Base-by-base conservation (phyloP, 2,329 filamentous ascomycete species). In the Diplodia scrobiculata region DNA sequence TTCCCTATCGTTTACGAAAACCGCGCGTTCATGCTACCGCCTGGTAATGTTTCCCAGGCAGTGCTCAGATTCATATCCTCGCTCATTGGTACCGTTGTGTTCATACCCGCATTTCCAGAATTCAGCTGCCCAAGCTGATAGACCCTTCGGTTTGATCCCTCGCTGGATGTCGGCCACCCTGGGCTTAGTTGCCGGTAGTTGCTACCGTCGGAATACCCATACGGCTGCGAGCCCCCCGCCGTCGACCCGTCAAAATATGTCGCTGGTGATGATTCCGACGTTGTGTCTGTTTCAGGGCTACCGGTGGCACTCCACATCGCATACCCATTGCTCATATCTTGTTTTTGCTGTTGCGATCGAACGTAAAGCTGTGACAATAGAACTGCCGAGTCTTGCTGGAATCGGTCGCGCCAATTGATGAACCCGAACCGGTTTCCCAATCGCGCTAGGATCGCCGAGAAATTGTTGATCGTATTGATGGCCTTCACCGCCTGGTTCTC, bases 361-460 rank as follows among this genome's bases (percentile, higher is more conserved):
- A 76, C 74, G 50, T 79, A 78, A 0, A 83, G 75, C 19, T 80
- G 76, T 10, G 78, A 74, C 2, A 78, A 73, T 47, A 82, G 74
- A 0, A 72, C 67, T 1, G 77, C 74, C 0, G 80, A 80, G 65
- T 82, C 81, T 21, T 74, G 76, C 67, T 81, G 79, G 69, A 82
- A 83, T 17, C 80, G 78, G 63, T 82, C 80, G 19, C 78, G 80
- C 80, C 80, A 83, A 69, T 80, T 80, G 66, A 80, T 80, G 68
- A 81, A 82, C 29, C 81, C 81, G 70, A 82, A 83, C 14, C 81
- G 75, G 21, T 79, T 72, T 17, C 81, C 81, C 54, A 83, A 81
- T 9, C 74, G 73, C 2, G 79, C 79, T 1, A 83, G 74, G 45
- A 81, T 79, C 13, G 78, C 75, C 0, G 77, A 79, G 65, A 82